Base-by-base conservation (phyloP, 2,329 filamentous ascomycete species). In the Dactylellina haptotyla region DNA sequence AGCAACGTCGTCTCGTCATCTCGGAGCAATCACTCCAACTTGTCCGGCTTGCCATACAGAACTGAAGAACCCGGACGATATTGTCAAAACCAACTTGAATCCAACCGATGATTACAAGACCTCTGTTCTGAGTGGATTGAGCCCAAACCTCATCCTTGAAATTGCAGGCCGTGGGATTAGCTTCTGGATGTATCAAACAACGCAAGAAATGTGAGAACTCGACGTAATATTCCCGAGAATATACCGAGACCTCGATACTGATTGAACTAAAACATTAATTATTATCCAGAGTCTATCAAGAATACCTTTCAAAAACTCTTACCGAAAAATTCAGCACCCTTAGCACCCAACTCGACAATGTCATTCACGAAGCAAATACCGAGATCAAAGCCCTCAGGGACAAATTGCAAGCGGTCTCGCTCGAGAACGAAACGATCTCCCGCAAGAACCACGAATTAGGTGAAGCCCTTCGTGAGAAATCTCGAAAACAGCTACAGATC, bases 61-160 rank as follows among this genome's bases (percentile, higher is more conserved):
- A 6, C 85, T 97, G 1, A 82, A 83, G 5, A 90, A 89, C 75
- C 87, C 87, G 0, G 90, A 96, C 77, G 92, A 96, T 82, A 90
- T 88, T 2, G 87, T 90, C 8, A 84, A 89, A 18, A 86, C 89
- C 0, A 85, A 88, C 28, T 84, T 97, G 41, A 90, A 89, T 72
- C 92, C 92, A 0, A 89, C 88, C 0, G 93, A 97, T 78, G 92
- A 96, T 76, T 96, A 95, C 83, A 96, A 96, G 81, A 92, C 91
- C 0, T 93, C 89, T 72, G 87, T 96, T 0, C 83, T 97, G 9
- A 92, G 91, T 78, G 94, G 94, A 0, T 82, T 97, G 0, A 91
- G 88, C 72, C 94, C 94, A 0, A 89, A 85, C 32, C 84, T 89
- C 28, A 90, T 97, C 75, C 92, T 96, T 85, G 93, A 97, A 77